These are phyloP conservation scores for Endocladia muricata DNA, from an alignment of 31 red algal species.

Conservation along the genomic window DNA sequence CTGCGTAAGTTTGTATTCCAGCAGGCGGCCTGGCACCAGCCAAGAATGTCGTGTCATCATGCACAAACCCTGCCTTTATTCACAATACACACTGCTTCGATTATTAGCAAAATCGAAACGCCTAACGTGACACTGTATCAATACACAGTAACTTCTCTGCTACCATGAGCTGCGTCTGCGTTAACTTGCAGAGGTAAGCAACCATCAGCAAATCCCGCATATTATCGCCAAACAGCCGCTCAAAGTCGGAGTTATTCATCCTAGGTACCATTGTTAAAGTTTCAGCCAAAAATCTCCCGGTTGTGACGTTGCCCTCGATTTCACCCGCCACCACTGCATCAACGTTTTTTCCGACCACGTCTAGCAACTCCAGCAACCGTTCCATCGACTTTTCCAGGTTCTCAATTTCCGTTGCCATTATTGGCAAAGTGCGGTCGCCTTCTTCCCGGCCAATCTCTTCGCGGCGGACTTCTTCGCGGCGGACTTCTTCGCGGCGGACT, in stretches of 20 bases:
- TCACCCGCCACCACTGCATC: conserved; percentile 73
- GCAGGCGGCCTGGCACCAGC: no score
- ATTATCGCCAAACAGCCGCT: conserved; percentile 74
- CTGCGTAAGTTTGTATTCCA: no score
- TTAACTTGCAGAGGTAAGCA: conserved; percentile 73
- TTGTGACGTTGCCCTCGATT: conserved; percentile 64
- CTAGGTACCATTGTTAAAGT: conserved; percentile 79
- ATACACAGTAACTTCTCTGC: conserved; percentile 74
- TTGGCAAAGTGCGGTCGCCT: no score
- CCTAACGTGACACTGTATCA: conserved; percentile 11
- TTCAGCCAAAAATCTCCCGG: conserved; percentile 78
- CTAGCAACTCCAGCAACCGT: conserved; percentile 58
- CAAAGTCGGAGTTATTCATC: conserved; percentile 65
- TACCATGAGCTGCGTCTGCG: conserved; percentile 67
- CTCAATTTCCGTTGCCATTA: conserved; percentile 76
- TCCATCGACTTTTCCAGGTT: conserved; percentile 71
- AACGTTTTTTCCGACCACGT: conserved; percentile 64
- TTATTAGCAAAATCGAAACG: no score
- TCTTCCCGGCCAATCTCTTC: neutral
- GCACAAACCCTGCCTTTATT: no score
- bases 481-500: neutral
- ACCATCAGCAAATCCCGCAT: conserved; percentile 91
- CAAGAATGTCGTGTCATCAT: neutral
- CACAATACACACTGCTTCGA: no score
- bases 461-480: no score